These are phyloP conservation scores for Asterophora lycoperdoides DNA, from an alignment of 768 basidiomycete genomes.

Conservation along the genomic window DNA sequence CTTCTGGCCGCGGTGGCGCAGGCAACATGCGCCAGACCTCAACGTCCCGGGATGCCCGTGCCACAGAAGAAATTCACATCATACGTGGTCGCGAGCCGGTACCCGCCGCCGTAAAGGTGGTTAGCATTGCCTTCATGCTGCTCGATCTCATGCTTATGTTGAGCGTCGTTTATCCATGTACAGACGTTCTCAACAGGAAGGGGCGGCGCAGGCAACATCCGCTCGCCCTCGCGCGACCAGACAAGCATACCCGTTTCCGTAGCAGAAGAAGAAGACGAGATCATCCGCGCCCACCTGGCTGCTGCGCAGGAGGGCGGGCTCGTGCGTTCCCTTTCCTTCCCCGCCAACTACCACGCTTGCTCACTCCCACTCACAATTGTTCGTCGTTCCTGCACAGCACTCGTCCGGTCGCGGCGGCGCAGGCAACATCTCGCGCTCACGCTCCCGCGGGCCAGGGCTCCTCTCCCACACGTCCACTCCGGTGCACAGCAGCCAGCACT, in stretches of 20 bases:
- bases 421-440: conserved; percentile 60
- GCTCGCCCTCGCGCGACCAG: conserved; percentile 64
- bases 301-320: conserved; percentile 30
- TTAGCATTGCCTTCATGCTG: conserved; percentile 12
- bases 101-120: conserved; percentile 32
- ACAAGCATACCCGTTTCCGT: conserved; percentile 17
- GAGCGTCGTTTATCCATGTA: too few species aligned
- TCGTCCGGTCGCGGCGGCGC: conserved; percentile 63
- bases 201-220: conserved; percentile 89
- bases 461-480: conserved; percentile 4
- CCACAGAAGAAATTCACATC: conserved; percentile 47
- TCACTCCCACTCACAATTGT: conserved; percentile 1
- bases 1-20: conserved; percentile 63
- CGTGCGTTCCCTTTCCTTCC: not conserved
- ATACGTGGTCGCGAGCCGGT: conserved; percentile 60
- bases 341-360: not conserved
- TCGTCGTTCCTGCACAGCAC: conserved; percentile 26
- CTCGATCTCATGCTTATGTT: not conserved
- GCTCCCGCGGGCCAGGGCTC: conserved; percentile 29
- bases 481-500: not conserved
- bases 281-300: conserved; percentile 34
- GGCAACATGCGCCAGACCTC: conserved; percentile 62
- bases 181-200: conserved; percentile 63
- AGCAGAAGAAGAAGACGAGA: conserved; percentile 31
- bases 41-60: conserved; percentile 39